Evolutionary conservation across 495 filamentous ascomycete species (phyloP), one percentile per base, ranked within the genome.

Genomic region (Glarea lozoyensis): DNA sequence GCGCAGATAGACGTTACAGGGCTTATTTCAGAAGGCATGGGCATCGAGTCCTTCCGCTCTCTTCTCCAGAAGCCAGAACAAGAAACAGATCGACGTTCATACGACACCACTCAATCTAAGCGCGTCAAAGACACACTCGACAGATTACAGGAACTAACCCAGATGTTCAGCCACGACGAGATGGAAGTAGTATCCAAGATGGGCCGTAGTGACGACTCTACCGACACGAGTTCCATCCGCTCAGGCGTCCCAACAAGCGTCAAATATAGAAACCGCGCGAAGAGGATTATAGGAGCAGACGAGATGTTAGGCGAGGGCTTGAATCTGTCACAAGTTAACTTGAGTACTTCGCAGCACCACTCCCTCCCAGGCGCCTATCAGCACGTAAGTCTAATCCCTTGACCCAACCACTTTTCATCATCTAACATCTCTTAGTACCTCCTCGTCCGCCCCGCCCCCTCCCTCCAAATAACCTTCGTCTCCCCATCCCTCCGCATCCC

Each of bases 381-480:
- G 27, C 37, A 47, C 30, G 37, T 47, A 47, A 34, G 37, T 29
- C 15, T 3, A 3, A 10, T 10, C 20, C 19, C 15, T 16, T 11
- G 10, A 12, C 5, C 38, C 4, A 29, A 6, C 12, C 4, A 10
- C 6, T n/a, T 17, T 40, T 3, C 23, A 20, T 43, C 15, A 4
- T 17, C 13, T 7, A 9, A 16, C 10, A 33, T 22, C 29, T 35
- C 33, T 20, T 40, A 81, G 75, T 82, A 79, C 52, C 63, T 82
- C 31, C 70, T 82, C 21, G 62, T 82, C 37, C 69, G 76, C 19
- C 78, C 77, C 3, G 68, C 70, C 37, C 78, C 77, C 13, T 80
- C 76, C 6, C 69, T 81, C 4, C 72, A 75, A 21, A 73, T 82
- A 34, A 63, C 81, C 11, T 82, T 82, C 55, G 72, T 75, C 16